Conservation (phyloP, 768 basidiomycete genomes). For the Collybia nuda region DNA sequence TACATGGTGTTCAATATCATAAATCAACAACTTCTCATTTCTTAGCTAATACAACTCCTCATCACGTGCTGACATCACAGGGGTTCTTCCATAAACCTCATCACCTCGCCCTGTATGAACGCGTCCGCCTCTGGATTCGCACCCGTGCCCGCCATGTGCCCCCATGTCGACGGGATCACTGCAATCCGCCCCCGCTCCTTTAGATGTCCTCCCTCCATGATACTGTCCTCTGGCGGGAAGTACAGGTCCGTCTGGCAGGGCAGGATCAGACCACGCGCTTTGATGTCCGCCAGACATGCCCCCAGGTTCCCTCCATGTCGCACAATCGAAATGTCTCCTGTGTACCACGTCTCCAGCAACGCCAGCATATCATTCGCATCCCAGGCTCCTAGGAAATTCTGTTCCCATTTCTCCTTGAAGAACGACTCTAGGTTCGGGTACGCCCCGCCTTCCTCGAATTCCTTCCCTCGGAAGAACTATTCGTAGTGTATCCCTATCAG, state of each 20-base stretch:
- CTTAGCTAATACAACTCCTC: constrained; percentile 13
- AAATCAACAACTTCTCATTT: not conserved
- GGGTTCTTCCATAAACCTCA: constrained; percentile 40
- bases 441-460: not conserved
- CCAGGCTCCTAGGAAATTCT: constrained; percentile 38
- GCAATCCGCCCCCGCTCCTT: constrained; percentile 41
- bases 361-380: constrained; percentile 57
- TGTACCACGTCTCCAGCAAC: constrained; percentile 50
- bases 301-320: constrained; percentile 42
- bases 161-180: constrained; percentile 58
- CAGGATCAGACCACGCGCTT: constrained; percentile 55
- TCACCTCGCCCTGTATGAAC: constrained; percentile 45
- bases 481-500: constrained; percentile 9
- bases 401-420: constrained; percentile 53
- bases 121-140: constrained; percentile 33
- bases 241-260: constrained; percentile 60
- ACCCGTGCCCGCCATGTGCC: constrained; percentile 53
- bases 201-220: constrained; percentile 43
- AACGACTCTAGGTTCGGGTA: constrained; percentile 49
- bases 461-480: constrained; percentile 9
- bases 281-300: constrained; percentile 39
- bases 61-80: not conserved
- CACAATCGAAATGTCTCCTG: constrained; percentile 45
- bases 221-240: constrained; percentile 60
- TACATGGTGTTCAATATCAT: constrained; percentile 9